A percentile compares a stretch with the other conserved stretches of the same genome.
Evolutionary conservation across 331 rosid species (phyloP).

Genomic region (Malus hybrid): DNA sequence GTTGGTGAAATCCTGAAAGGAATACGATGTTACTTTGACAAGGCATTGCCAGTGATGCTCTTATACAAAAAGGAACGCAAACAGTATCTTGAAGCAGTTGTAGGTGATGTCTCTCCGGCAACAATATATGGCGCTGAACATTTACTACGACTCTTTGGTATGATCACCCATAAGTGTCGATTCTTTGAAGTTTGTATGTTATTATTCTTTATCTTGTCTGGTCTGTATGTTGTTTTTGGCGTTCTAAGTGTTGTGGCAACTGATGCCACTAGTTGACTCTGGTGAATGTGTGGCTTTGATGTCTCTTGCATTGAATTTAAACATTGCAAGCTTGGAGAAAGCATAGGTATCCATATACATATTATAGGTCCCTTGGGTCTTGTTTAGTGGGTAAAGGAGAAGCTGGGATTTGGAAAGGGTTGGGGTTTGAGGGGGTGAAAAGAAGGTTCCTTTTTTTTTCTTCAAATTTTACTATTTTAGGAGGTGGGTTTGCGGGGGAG

Average conservation of each 20-base stretch:
- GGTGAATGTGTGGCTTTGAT: background rate
- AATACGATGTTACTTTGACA: constrained; percentile 87
- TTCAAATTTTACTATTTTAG: too few species aligned
- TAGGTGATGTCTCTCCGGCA: constrained; percentile 65
- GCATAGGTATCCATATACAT: background rate
- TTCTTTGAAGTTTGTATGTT: constrained; percentile 1
- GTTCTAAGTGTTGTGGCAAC: background rate
- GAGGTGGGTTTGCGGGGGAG: too few species aligned
- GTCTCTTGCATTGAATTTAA: background rate
- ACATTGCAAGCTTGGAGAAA: background rate
- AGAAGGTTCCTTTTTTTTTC: background rate
- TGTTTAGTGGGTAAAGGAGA: background rate
- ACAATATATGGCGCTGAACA: constrained; percentile 93
- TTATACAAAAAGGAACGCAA: constrained; percentile 87
- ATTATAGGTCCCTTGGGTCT: background rate
- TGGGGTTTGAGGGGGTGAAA: background rate
- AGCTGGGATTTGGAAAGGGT: background rate
- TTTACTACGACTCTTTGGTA: constrained; percentile 93
- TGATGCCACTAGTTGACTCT: background rate
- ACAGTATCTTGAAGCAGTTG: constrained; percentile 57
- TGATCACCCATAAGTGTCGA: constrained; percentile 14
- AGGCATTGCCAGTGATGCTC: constrained; percentile 82
- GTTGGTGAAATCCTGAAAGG: constrained; percentile 82
- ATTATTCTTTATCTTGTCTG: background rate
- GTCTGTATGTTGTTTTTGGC: constrained; percentile 1